Base-by-base conservation (phyloP, 1,139 yeast species). In the Geotrichum siamense region DNA sequence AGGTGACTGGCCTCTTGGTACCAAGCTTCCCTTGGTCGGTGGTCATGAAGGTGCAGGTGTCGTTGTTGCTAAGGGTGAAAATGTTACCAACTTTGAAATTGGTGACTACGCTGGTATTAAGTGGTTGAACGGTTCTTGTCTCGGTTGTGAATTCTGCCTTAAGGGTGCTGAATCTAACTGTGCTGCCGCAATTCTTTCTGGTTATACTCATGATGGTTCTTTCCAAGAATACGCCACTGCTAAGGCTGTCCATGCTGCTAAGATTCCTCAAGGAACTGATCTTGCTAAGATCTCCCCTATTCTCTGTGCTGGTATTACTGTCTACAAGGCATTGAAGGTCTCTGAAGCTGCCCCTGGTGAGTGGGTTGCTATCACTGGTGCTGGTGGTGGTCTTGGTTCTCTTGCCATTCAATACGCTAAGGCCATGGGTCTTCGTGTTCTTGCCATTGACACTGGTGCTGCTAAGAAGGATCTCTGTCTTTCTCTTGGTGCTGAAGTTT, bases 41-140 rank as follows among this genome's bases (percentile, higher is more conserved):
- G 93, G 93, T 58, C 93, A 82, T 70, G 93, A 82, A 67, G 91
- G 91, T 68, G 87, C 89, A 30, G 93, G 93, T 65, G 76, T 76
- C 30, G 91, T 82, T 52, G 89, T 81, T 48, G 86, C 73, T 54
- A 76, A 69, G 60, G 93, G 91, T 59, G 68, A 68, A 36, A 71
- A 76, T 53, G 93, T 82, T 54, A 72, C 67, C 56, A 79, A 80
- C 61, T 80, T 82, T 70, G 73, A 80, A 60, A 63, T 80, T 57
- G 93, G 93, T 58, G 91, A 82, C 62, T 69, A 63, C 43, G 93
- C 91, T 48, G 93, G 91, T 61, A 70, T 82, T 60, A 82, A 82
- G 64, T 71, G 75, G 74, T 56, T 81, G 63, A 79, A 81, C 64
- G 78, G 82, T 53, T 78, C 87, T 41, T 82, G 93, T 69, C 67